phyloP scores from a whole-genome alignment of 805 yeast genomes.

The Danielia oregonensis region DNA sequence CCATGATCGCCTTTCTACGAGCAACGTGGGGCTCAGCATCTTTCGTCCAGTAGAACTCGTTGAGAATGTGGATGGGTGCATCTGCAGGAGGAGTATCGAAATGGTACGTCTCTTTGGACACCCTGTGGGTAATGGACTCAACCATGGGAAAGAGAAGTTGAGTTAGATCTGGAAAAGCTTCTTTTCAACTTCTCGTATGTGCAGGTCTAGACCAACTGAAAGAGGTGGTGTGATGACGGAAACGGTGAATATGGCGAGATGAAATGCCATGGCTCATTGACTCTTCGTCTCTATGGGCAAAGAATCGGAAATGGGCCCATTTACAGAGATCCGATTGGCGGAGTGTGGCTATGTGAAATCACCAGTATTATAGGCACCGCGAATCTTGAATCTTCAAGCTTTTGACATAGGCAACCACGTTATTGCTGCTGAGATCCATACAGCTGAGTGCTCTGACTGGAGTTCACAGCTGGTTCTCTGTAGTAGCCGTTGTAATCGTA shows the following conservation, averaged over 20 bases:
- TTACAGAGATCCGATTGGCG: too few species aligned
- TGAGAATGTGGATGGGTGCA: constrained; percentile 37
- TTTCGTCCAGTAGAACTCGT: constrained; percentile 81
- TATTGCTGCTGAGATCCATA: too few species aligned
- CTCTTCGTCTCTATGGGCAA: too few species aligned
- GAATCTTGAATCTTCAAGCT: too few species aligned
- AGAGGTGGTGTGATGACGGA: too few species aligned
- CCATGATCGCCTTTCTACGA: constrained; percentile 69
- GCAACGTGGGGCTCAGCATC: constrained; percentile 76
- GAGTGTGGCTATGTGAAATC: too few species aligned
- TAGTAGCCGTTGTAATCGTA: background rate
- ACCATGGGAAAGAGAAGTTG: constrained; percentile 7
- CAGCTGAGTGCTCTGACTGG: background rate
- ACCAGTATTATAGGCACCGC: too few species aligned
- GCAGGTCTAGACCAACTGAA: too few species aligned
- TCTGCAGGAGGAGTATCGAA: constrained; percentile 39
- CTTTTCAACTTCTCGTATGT: background rate
- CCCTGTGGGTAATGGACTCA: constrained; percentile 14
- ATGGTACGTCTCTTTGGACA: constrained; percentile 13
- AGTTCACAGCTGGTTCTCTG: background rate
- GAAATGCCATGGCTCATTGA: too few species aligned
- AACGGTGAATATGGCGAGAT: too few species aligned
- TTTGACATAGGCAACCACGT: too few species aligned
- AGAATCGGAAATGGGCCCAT: too few species aligned
- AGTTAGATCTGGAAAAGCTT: background rate